Percentiles rank a stretch among this genome's conserved stretches.
Evolutionary conservation across 768 basidiomycete genomes (phyloP).

Genomic region (Rhizopogon vesiculosus): DNA sequence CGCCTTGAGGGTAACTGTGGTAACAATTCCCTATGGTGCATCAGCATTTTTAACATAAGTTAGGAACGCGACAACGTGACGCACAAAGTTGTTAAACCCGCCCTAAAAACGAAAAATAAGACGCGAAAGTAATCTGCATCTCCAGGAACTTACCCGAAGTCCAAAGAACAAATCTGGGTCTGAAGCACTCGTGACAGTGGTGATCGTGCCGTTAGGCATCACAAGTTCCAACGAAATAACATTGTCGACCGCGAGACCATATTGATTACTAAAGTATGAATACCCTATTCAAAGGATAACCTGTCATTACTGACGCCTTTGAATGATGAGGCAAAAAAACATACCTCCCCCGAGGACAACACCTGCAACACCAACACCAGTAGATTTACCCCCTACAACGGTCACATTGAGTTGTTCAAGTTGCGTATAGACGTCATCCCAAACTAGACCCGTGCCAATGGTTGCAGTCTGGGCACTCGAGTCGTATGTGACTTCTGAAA

Average conservation of each 20-base stretch:
- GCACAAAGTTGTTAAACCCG: conserved; percentile 59
- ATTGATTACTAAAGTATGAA: conserved; percentile 59
- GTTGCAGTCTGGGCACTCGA: conserved; percentile 33
- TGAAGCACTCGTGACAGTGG: conserved; percentile 25
- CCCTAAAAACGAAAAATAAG: conserved; percentile 33
- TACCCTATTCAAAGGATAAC: conserved; percentile 36
- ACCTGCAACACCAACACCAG: conserved; percentile 58
- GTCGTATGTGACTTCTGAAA: conserved; percentile 42
- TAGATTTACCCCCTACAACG: conserved; percentile 56
- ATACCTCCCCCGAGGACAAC: conserved; percentile 55
- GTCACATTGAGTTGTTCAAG: conserved; percentile 45
- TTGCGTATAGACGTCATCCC: conserved; percentile 63
- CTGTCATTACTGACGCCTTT: background rate
- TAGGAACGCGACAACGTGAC: conserved; percentile 2
- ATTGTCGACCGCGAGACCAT: conserved; percentile 53
- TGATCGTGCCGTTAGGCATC: conserved; percentile 46
- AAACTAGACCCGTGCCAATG: conserved; percentile 41
- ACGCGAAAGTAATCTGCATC: conserved; percentile 7
- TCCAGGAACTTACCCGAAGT: conserved; percentile 31
- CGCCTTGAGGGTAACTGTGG: conserved; percentile 47
- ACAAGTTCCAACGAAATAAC: conserved; percentile 55
- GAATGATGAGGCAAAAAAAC: background rate
- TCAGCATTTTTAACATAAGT: conserved; percentile 29
- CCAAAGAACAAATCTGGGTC: conserved; percentile 40
- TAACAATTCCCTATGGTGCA: conserved; percentile 48